Percentiles rank a stretch among this genome's conserved stretches.
These are phyloP conservation scores for Daedaleopsis sinensis DNA, from an alignment of 768 basidiomycete genomes.

Conservation along the genomic window DNA sequence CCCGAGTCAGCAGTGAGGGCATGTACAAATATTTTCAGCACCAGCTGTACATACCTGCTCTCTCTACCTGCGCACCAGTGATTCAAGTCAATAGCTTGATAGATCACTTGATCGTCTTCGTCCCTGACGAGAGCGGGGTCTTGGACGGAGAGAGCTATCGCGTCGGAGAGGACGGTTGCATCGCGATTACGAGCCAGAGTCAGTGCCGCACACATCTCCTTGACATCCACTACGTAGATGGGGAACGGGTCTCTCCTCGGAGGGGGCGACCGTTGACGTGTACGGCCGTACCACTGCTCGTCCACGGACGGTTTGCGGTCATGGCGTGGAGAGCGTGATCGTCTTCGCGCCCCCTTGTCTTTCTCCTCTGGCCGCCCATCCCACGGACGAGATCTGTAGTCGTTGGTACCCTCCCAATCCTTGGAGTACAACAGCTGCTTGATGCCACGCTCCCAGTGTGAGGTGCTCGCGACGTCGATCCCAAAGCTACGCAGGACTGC, in stretches of 20 bases:
- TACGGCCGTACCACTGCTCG: background rate
- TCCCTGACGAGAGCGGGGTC: conserved; percentile 7
- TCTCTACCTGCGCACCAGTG: conserved; percentile 31
- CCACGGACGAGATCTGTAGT: background rate
- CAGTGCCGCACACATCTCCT: conserved; percentile 19
- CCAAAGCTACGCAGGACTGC: conserved; percentile 45
- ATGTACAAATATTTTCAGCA: background rate
- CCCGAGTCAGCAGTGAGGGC: background rate
- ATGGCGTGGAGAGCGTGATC: conserved; percentile 13
- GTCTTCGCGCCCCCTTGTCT: background rate
- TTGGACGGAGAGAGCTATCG: conserved; percentile 16
- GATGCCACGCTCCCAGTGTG: conserved; percentile 46
- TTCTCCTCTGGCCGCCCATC: background rate
- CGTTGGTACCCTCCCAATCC: background rate
- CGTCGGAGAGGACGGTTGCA: conserved; percentile 10
- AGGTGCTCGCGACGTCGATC: conserved; percentile 35
- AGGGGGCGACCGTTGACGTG: conserved; percentile 11
- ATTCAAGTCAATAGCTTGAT: conserved; percentile 8
- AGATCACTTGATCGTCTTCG: conserved; percentile 4
- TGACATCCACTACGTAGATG: conserved; percentile 28
- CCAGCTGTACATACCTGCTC: conserved; percentile 21
- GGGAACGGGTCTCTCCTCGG: background rate
- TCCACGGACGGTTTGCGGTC: background rate
- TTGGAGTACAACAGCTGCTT: conserved; percentile 32
- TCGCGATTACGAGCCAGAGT: conserved; percentile 4